Evolutionary conservation across 768 basidiomycete genomes (phyloP).

Genomic region (Multifurca ochricompacta): DNA sequence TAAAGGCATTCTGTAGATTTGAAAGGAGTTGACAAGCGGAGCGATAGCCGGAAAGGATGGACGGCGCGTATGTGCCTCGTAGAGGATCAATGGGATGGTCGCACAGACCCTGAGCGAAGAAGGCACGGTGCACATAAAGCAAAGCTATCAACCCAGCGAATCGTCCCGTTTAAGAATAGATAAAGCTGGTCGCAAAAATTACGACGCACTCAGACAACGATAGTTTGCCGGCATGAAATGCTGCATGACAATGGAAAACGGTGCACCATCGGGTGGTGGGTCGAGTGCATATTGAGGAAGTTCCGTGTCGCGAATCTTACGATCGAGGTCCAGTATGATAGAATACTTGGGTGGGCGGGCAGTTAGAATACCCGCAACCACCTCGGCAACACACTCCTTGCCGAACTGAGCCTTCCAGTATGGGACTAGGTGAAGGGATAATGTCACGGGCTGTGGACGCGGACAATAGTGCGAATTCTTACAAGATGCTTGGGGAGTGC

Average conservation of each 20-base stretch:
- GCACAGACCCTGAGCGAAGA: slow-evolving; percentile 65
- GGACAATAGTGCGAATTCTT: slow-evolving; percentile 24
- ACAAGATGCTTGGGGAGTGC: slow-evolving; percentile 53
- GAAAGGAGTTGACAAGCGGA: slow-evolving; percentile 13
- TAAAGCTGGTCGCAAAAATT: background rate
- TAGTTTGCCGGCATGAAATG: slow-evolving; percentile 73
- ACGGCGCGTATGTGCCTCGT: slow-evolving; percentile 11
- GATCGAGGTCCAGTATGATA: slow-evolving; percentile 54
- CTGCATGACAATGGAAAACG: slow-evolving; percentile 57
- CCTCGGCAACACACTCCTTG: slow-evolving; percentile 55
- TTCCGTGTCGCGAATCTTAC: slow-evolving; percentile 52
- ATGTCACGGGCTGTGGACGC: background rate
- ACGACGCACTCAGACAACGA: slow-evolving; percentile 52
- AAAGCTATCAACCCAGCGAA: slow-evolving; percentile 39
- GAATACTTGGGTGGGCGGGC: slow-evolving; percentile 57
- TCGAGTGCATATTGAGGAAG: slow-evolving; percentile 55
- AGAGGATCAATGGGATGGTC: slow-evolving; percentile 61
- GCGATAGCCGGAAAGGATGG: slow-evolving; percentile 18
- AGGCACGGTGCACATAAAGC: slow-evolving; percentile 66
- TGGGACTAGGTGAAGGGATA: slow-evolving; percentile 38
- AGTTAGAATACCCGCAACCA: slow-evolving; percentile 59
- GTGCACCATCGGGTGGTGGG: slow-evolving; percentile 39
- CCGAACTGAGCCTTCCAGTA: slow-evolving; percentile 67
- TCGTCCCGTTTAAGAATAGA: background rate
- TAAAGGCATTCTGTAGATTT: slow-evolving; percentile 6